phyloP scores from a whole-genome alignment of 1,139 yeast genomes.

The Taphrina pruni region DNA sequence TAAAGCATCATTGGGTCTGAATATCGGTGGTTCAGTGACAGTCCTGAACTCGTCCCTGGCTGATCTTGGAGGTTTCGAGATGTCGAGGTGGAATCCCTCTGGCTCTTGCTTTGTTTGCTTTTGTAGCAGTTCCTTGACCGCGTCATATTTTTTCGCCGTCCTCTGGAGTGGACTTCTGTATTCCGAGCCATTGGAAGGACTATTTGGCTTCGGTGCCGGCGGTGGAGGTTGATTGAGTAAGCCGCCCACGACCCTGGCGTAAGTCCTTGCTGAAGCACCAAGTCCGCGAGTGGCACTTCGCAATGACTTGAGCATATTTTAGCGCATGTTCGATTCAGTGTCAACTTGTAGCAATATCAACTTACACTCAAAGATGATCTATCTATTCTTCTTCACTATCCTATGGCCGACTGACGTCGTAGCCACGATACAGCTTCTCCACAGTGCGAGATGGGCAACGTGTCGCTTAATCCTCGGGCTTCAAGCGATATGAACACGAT shows the following conservation, averaged over 20 bases:
- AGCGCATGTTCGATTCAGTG: too few species aligned
- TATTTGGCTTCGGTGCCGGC: conserved; percentile 22
- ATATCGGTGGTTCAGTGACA: conserved; percentile 13
- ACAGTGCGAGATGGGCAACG: too few species aligned
- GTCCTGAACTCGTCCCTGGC: conserved; percentile 18
- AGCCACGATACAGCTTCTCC: too few species aligned
- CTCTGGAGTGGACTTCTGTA: neutral
- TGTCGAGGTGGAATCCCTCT: conserved; percentile 2
- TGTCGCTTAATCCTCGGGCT: neutral
- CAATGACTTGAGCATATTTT: too few species aligned
- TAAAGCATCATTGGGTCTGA: conserved; percentile 6
- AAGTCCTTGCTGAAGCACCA: neutral
- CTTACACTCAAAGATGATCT: too few species aligned
- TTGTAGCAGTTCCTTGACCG: neutral
- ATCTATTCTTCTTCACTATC: too few species aligned
- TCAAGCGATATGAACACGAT: neutral
- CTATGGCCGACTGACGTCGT: too few species aligned
- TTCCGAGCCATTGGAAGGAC: neutral
- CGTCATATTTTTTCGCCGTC: neutral
- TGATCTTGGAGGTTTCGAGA: conserved; percentile 3
- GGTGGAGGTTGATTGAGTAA: conserved; percentile 35
- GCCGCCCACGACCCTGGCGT: conserved; percentile 37
- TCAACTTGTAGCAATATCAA: too few species aligned
- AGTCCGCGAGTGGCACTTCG: neutral
- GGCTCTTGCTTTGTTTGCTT: conserved; percentile 3